A percentile compares a stretch with the other conserved stretches of the same genome.
Conservation (phyloP, 2,329 filamentous ascomycete species). For the Chrysosporium keratinophilum region DNA sequence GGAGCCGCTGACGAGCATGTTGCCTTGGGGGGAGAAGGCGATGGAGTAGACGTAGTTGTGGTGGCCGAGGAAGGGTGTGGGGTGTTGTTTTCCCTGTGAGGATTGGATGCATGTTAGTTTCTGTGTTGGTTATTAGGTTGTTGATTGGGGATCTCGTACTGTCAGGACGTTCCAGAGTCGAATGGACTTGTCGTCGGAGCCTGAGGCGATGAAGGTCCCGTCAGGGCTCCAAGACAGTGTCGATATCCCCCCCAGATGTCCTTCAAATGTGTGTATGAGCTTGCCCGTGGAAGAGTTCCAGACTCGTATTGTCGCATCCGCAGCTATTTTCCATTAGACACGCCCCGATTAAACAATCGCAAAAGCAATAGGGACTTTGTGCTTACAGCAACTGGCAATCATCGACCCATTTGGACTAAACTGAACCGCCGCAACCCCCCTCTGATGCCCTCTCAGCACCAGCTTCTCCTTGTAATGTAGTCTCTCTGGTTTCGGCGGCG, state of each 20-base stretch:
- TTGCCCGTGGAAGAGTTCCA: slow-evolving; percentile 72
- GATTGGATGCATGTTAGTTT: not conserved
- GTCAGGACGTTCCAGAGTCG: slow-evolving; percentile 70
- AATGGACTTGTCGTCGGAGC: slow-evolving; percentile 93
- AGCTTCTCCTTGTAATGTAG: slow-evolving; percentile 62
- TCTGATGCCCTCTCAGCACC: slow-evolving; percentile 64
- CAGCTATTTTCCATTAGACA: slow-evolving; percentile 39
- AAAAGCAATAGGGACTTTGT: not conserved
- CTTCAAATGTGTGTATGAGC: slow-evolving; percentile 79
- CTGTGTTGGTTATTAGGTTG: not conserved
- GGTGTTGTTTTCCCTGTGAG: slow-evolving; percentile 45
- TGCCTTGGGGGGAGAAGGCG: slow-evolving; percentile 94
- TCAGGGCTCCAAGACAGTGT: slow-evolving; percentile 93
- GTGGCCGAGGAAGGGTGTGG: slow-evolving; percentile 63
- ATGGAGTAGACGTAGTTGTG: slow-evolving; percentile 94
- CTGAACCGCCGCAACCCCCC: slow-evolving; percentile 70
- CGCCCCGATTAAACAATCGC: slow-evolving; percentile 7
- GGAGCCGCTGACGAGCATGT: slow-evolving; percentile 87
- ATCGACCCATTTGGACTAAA: slow-evolving; percentile 85
- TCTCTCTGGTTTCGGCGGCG: slow-evolving; percentile 42
- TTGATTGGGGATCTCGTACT: slow-evolving; percentile 28
- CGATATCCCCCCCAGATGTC: slow-evolving; percentile 84
- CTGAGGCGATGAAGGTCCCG: slow-evolving; percentile 74
- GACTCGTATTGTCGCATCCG: slow-evolving; percentile 82
- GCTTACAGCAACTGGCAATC: slow-evolving; percentile 70